phyloP scores from a whole-genome alignment of 1,284 basidiomycete genomes.

The Tetrapyrgos nigripes region DNA sequence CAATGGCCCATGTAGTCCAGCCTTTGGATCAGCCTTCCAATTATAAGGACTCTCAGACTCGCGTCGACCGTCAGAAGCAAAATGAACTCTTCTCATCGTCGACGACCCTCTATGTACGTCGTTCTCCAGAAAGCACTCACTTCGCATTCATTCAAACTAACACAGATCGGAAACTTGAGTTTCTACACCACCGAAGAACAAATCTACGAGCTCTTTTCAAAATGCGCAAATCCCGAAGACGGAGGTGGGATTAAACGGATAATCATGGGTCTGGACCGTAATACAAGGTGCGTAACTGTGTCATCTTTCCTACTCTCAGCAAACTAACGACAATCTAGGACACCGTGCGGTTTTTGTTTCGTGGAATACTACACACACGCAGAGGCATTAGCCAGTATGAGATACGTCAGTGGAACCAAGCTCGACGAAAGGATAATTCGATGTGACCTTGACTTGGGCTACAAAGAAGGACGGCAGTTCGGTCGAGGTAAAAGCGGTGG shows the following conservation, averaged over 20 bases:
- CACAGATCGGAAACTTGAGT: conserved; percentile 93
- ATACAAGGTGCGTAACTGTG: conserved; percentile 72
- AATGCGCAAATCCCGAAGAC: conserved; percentile 88
- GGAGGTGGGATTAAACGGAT: conserved; percentile 98
- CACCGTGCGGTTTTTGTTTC: conserved; percentile 99
- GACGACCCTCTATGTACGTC: conserved; percentile 77
- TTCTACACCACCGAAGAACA: conserved; percentile 99
- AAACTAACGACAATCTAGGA: conserved; percentile 54
- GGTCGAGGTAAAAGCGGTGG: conserved; percentile 97
- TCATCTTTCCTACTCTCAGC: background rate
- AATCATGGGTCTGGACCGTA: conserved; percentile 98
- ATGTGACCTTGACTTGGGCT: conserved; percentile 98
- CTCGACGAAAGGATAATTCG: conserved; percentile 99
- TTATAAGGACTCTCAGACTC: conserved; percentile 90
- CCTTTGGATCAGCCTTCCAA: conserved; percentile 93
- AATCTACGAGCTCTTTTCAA: conserved; percentile 97
- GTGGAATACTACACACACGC: conserved; percentile 98
- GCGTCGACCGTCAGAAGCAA: conserved; percentile 74
- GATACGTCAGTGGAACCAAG: conserved; percentile 96
- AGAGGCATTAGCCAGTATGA: conserved; percentile 93
- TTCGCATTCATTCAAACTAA: conserved; percentile 10
- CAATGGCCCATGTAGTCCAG: conserved; percentile 90
- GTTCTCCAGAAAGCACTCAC: conserved; percentile 1
- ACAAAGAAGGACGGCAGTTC: conserved; percentile 96
- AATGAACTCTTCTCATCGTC: conserved; percentile 76